Percentiles rank a stretch among this genome's conserved stretches.
phyloP scores from a whole-genome alignment of 495 filamentous ascomycete species.

The Aspergillus avenaceus region DNA sequence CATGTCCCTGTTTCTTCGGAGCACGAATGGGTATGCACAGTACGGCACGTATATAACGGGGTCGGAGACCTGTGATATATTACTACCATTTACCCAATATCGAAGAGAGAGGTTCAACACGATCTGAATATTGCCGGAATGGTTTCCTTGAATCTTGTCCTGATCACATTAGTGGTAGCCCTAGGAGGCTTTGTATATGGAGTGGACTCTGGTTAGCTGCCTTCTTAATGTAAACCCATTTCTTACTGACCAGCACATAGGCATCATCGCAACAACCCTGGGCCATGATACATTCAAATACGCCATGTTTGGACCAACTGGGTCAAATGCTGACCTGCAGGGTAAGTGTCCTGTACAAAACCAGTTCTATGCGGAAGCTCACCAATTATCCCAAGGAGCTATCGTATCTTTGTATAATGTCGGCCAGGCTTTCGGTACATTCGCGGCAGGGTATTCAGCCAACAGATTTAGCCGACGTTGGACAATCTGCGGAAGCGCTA shows the following conservation, averaged over 20 bases:
- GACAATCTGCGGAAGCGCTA: constrained; percentile 23
- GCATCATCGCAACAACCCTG: constrained; percentile 27
- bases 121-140: not conserved
- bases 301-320: constrained; percentile 17
- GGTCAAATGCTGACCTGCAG: constrained; percentile 14
- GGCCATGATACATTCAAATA: constrained; percentile 26
- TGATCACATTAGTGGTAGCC: constrained; percentile 10
- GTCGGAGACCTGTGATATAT: not conserved
- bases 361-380: not conserved
- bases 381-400: constrained; percentile 13
- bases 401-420: constrained; percentile 28
- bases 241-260: not conserved
- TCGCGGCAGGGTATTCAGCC: constrained; percentile 18
- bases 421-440: constrained; percentile 23
- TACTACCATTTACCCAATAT: not conserved
- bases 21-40: too few species aligned
- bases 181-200: constrained; percentile 12
- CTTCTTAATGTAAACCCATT: not conserved
- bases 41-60: not conserved
- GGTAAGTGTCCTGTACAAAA: constrained; percentile 3
- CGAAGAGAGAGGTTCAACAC: not conserved
- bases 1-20: too few species aligned
- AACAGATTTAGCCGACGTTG: constrained; percentile 22
- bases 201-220: constrained; percentile 9
- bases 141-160: constrained; percentile 4